Evolutionary conservation across 2,329 filamentous ascomycete species (phyloP).

Genomic region (Pochonia chlamydosporia): DNA sequence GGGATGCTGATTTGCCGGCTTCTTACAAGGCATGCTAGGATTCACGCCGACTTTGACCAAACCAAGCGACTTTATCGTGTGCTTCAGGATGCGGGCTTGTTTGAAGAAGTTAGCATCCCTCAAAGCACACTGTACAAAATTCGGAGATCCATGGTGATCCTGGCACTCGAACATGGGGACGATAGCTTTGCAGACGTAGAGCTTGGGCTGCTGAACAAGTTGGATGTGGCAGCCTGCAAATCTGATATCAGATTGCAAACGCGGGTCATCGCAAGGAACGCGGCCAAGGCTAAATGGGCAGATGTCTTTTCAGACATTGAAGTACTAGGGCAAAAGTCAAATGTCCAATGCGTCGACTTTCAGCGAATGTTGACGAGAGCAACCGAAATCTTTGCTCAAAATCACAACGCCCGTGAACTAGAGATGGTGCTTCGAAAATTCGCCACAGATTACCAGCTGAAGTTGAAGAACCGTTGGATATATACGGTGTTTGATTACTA

Average conservation of each 20-base stretch:
- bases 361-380: slow-evolving; percentile 21
- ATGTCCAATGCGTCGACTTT: slow-evolving; percentile 15
- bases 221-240: slow-evolving; percentile 13
- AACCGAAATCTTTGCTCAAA: slow-evolving; percentile 27
- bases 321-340: slow-evolving; percentile 12
- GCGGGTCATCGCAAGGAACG: slow-evolving; percentile 21
- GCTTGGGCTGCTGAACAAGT: slow-evolving; percentile 15
- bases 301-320: slow-evolving; percentile 16
- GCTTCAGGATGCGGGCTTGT: slow-evolving; percentile 23
- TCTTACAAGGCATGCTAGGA: slow-evolving; percentile 7
- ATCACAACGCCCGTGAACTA: slow-evolving; percentile 18
- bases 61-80: slow-evolving; percentile 21
- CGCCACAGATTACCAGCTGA: slow-evolving; percentile 19
- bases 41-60: slow-evolving; percentile 5
- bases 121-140: slow-evolving; percentile 20
- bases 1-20: slow-evolving; percentile 12
- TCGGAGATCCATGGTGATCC: slow-evolving; percentile 20
- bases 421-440: slow-evolving; percentile 23
- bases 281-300: slow-evolving; percentile 21
- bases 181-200: slow-evolving; percentile 19
- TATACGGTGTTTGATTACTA: slow-evolving; percentile 24
- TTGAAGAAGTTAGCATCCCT: slow-evolving; percentile 12
- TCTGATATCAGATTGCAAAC: slow-evolving; percentile 22
- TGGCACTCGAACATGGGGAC: slow-evolving; percentile 21
- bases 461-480: slow-evolving; percentile 21